phyloP scores from a whole-genome alignment of 352 stramenopile genomes.

The Pythium oligandrum region DNA sequence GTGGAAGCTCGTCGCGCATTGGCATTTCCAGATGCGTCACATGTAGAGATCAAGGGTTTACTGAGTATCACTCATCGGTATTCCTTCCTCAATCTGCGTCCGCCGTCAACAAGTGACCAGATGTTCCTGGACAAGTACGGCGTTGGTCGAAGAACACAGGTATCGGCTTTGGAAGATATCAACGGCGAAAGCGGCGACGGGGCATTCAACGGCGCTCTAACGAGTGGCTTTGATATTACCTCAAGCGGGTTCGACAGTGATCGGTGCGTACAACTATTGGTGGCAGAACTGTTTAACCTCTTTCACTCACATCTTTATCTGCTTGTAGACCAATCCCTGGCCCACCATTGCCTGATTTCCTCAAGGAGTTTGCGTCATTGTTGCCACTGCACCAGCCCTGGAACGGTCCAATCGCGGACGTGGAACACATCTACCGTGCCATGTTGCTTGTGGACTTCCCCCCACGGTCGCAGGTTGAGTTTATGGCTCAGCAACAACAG shows the following conservation, averaged over 20 bases:
- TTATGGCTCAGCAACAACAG: conserved; percentile 58
- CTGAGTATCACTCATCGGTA: conserved; percentile 78
- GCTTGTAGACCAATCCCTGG: conserved; percentile 54
- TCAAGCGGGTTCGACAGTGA: conserved; percentile 7
- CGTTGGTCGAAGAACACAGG: conserved; percentile 16
- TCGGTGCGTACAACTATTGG: too few relatives aligned
- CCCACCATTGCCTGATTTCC: conserved; percentile 75
- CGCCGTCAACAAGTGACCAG: conserved; percentile 52
- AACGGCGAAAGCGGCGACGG: conserved; percentile 11
- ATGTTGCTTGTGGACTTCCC: conserved; percentile 84
- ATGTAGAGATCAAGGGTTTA: conserved; percentile 79
- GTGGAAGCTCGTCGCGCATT: conserved; percentile 74
- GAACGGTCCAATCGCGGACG: conserved; percentile 83
- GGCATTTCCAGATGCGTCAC: conserved; percentile 69
- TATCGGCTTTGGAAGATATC: background rate
- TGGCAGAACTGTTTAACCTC: too few relatives aligned
- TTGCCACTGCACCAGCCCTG: conserved; percentile 75
- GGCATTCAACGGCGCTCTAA: conserved; percentile 1
- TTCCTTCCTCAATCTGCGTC: conserved; percentile 69
- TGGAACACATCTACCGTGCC: conserved; percentile 81
- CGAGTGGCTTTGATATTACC: too few relatives aligned
- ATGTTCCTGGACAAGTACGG: conserved; percentile 82
- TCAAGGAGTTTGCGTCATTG: conserved; percentile 82
- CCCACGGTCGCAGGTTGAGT: conserved; percentile 61
- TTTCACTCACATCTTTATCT: background rate